These are phyloP conservation scores for Thalassiosira mediterranea DNA, from an alignment of 352 stramenopile genomes.

Conservation along the genomic window DNA sequence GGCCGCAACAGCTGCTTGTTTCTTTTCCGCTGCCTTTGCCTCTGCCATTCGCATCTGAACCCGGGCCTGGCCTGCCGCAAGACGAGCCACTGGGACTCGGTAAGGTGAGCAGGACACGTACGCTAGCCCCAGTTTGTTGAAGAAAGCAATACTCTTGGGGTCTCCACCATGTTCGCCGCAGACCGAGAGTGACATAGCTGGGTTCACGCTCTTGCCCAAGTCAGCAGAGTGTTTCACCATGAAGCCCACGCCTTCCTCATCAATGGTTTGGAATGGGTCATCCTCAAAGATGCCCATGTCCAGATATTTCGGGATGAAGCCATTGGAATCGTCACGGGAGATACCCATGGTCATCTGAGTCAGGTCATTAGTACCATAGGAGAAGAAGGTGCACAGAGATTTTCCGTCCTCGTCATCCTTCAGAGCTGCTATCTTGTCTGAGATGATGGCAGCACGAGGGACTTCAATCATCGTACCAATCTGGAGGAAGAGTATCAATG, in stretches of 20 bases:
- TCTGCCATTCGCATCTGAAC: conserved; percentile 38
- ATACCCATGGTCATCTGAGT: conserved; percentile 87
- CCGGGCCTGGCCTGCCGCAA: conserved; percentile 78
- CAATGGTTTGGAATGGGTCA: conserved; percentile 85
- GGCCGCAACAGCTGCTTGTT: not conserved
- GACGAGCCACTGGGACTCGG: conserved; percentile 79
- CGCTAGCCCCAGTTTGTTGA: conserved; percentile 78
- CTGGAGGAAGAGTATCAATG: conserved; percentile 34
- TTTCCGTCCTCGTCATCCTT: conserved; percentile 69
- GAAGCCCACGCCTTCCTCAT: conserved; percentile 81
- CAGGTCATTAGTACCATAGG: conserved; percentile 85
- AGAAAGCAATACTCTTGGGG: conserved; percentile 83
- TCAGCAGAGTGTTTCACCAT: conserved; percentile 70
- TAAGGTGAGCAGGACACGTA: conserved; percentile 86
- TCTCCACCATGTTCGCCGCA: conserved; percentile 87
- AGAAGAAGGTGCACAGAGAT: conserved; percentile 82
- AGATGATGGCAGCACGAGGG: conserved; percentile 77
- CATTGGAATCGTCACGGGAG: conserved; percentile 81
- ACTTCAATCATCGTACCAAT: conserved; percentile 87
- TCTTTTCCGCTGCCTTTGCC: conserved; percentile 21
- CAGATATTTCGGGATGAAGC: conserved; percentile 84
- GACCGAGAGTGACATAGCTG: conserved; percentile 76
- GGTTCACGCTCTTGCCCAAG: conserved; percentile 60
- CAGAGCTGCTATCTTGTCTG: conserved; percentile 75
- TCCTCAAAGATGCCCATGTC: conserved; percentile 78